Evolutionary conservation across 306 rosid species (phyloP), one percentile per base, ranked within the genome.

Genomic region (Prosopis cineraria): DNA sequence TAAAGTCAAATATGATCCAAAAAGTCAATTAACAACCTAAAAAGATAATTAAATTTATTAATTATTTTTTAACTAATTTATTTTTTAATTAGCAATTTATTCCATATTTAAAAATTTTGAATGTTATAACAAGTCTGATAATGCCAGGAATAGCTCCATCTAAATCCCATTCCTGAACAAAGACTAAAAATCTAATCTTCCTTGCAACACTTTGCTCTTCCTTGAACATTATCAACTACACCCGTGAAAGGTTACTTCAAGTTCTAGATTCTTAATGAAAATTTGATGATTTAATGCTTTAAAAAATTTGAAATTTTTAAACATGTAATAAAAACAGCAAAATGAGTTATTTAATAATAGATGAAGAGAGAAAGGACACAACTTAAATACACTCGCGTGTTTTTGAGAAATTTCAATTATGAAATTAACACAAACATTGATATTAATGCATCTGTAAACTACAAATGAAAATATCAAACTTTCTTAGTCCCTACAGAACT

Each of bases 151-250:
- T n/a, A n/a, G n/a, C n/a, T n/a, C n/a, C n/a, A n/a, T n/a, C n/a
- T n/a, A n/a, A n/a, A n/a, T n/a, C 97, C 90, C 1, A 73, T 50
- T 84, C 98, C 97, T 31, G 97, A 81, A 68, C 70, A 44, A 56
- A 88, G 68, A 77, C 92, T 93, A 55, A 59, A 77, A 75, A 58
- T 40, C 98, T 97, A 94, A 84, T 94, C 98, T 71, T 92, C 90
- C 80, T 81, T 86, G 31, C 92, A 94, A 79, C 84, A 86, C 63
- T 74, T n/a, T 6, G 80, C 76, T 88, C 98, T 88, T 85, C 89
- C 92, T 62, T 77, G 74, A 78, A 89, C 30, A 79, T 94, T 96
- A 0, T 67, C 66, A 5, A 81, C 77, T 70, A 90, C 80, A 53
- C 97, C 97, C 67, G 82, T 84, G 82, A 90, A 89, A 77, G 93